Base-by-base conservation (phyloP, 2,329 filamentous ascomycete species). In the Fusarium armeniacum region DNA sequence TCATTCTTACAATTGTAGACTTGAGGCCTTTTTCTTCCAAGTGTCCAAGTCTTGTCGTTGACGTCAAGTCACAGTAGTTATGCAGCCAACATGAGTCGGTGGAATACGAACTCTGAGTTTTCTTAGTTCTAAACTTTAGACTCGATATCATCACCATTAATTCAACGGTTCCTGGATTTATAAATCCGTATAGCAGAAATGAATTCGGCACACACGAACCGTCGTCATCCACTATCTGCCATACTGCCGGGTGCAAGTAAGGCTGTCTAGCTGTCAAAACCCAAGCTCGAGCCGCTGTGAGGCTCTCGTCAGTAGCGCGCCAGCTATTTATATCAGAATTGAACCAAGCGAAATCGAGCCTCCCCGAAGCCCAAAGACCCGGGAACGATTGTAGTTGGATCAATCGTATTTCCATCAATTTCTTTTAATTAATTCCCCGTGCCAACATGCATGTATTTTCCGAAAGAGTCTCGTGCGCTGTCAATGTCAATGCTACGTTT, bases 51-150 rank as follows among this genome's bases (percentile, higher is more conserved):
- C 11, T 7, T 43, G 16, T 65, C 45, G 41, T 65, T 65, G 62
- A 65, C 62, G 62, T 65, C 62, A 65, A 65, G 43, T 30, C 6
- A 46, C 44, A 46, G 28, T 46, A 32, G 44, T 32, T 38, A 52
- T 59, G 62, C 61, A 65, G 32, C 61, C 40, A 60, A 35, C 45
- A 65, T 55, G 36, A 49, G 49, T 65, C 61, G 36, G 13, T 33
- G n/a, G 24, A 40, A 65, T 60, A 65, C 62, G 54, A 65, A 58
- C 36, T 58, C 36, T 44, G 59, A 53, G 49, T 40, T 22, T 38
- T 22, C 28, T 22, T 5, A 24, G 41, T 20, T 32, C 8, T 32
- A 10, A 28, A 24, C 61, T 24, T 36, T 26, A 26, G 24, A 33
- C 12, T 13, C 15, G 40, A 44, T 32, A 49, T 51, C 32, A 32